Percentiles rank a stretch among this genome's conserved stretches.
These are phyloP conservation scores for Solanum pennellii DNA, from an alignment of 257 asterid species.

Conservation along the genomic window DNA sequence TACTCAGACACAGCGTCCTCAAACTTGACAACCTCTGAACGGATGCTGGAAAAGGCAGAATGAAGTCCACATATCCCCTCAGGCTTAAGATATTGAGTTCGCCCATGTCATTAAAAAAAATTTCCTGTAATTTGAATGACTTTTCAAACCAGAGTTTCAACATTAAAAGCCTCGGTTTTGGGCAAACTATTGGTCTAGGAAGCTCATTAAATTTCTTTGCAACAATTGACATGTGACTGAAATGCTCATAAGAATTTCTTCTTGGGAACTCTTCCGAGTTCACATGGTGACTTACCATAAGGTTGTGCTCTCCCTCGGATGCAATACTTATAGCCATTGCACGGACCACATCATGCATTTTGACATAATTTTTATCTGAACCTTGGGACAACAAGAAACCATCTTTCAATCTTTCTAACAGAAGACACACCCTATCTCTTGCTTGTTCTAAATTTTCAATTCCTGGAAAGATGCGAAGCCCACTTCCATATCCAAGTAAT, in stretches of 20 bases:
- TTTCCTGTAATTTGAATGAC: not conserved
- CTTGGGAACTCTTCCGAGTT: slow-evolving; percentile 4
- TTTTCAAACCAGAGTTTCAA: not conserved
- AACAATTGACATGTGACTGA: not conserved
- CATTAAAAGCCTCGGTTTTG: not conserved
- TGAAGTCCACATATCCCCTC: not conserved
- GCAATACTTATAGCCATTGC: not conserved
- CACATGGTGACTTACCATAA: not conserved
- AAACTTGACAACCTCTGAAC: not conserved
- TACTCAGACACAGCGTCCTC: not conserved
- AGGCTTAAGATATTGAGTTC: not conserved
- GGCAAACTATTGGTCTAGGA: not conserved
- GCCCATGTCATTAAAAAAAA: not conserved
- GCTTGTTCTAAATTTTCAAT: not conserved
- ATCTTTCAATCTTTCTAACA: not conserved
- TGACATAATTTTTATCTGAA: not conserved
- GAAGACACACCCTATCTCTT: not conserved
- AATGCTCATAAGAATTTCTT: not conserved
- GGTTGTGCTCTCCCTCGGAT: not conserved
- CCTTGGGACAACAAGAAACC: not conserved
- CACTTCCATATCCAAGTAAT: slow-evolving; percentile 2
- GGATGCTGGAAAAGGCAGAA: not conserved
- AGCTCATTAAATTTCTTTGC: not conserved
- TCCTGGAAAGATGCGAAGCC: not conserved
- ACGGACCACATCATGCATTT: slow-evolving; percentile 6